Evolutionary conservation across 176 grass and related monocot species (phyloP).

Genomic region (Zoysia pacifica): DNA sequence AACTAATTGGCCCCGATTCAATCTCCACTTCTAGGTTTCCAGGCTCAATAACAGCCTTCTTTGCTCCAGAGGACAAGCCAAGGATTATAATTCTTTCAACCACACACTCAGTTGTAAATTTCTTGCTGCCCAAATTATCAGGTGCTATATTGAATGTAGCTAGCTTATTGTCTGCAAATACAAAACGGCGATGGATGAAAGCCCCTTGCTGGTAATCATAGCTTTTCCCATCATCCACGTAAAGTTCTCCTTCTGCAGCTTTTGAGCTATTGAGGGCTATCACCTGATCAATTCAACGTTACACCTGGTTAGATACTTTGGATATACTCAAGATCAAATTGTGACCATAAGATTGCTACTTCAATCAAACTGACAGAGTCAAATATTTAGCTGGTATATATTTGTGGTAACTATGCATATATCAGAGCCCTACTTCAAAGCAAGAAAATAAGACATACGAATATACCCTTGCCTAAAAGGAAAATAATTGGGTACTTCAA

Average conservation of each 20-base stretch:
- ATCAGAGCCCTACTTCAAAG: conserved; percentile 26
- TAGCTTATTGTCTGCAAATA: conserved; percentile 80
- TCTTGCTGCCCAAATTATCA: conserved; percentile 47
- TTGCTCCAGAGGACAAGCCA: conserved; percentile 62
- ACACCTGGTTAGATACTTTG: conserved; percentile 19
- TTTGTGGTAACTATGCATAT: not conserved
- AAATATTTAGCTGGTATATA: not conserved
- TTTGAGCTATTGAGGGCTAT: conserved; percentile 81
- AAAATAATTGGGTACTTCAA: conserved; percentile 2
- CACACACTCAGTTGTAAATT: conserved; percentile 67
- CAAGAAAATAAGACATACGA: not conserved
- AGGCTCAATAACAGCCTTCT: conserved; percentile 80
- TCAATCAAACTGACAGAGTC: conserved; percentile 1
- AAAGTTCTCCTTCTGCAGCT: conserved; percentile 89
- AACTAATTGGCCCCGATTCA: conserved; percentile 67
- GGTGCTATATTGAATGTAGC: conserved; percentile 56
- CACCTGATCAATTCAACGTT: conserved; percentile 58
- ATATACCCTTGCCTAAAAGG: conserved; percentile 1
- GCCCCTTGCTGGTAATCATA: conserved; percentile 82
- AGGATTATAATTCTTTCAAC: conserved; percentile 85
- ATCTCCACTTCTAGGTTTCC: conserved; percentile 68
- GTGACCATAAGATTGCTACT: not conserved
- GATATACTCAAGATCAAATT: conserved; percentile 8
- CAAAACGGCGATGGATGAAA: conserved; percentile 81
- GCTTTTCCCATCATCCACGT: conserved; percentile 91